Percentiles rank a stretch among this genome's conserved stretches.
Conservation (phyloP, 495 filamentous ascomycete species). For the Terfezia boudieri region DNA sequence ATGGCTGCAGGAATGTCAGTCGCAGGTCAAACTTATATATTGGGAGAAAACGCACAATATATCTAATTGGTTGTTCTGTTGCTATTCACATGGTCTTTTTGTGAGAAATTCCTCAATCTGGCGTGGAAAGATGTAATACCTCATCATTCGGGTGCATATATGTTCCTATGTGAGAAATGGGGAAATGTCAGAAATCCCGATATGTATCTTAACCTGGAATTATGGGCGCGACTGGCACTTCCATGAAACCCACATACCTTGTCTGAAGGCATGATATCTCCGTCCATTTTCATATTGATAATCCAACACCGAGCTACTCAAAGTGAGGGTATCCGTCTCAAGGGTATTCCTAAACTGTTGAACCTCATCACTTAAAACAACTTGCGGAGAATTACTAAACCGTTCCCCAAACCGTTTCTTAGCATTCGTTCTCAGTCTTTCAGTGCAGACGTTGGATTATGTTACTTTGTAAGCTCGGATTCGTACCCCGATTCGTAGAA, state of each 20-base stretch:
- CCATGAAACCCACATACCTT: constrained; percentile 22
- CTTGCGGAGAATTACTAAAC: no score
- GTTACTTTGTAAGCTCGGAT: no score
- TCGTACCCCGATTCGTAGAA: no score
- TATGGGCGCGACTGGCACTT: no score
- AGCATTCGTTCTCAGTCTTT: no score
- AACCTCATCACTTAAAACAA: no score
- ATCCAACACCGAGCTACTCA: constrained; percentile 30
- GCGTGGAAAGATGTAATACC: background rate
- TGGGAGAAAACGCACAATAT: constrained; percentile 8
- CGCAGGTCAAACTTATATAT: background rate
- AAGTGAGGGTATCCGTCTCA: constrained; percentile 18
- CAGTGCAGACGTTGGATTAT: no score
- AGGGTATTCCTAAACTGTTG: no score
- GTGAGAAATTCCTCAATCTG: background rate
- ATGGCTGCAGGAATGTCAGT: constrained; percentile 5
- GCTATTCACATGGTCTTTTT: background rate
- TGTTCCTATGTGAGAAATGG: background rate
- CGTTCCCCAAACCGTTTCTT: no score
- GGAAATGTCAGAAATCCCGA: no score
- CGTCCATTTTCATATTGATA: constrained; percentile 44
- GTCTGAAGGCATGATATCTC: constrained; percentile 43
- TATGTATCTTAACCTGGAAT: no score
- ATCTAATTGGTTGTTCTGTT: constrained; percentile 14
- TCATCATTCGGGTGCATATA: constrained; percentile 14